A percentile compares a stretch with the other conserved stretches of the same genome.
phyloP scores from a whole-genome alignment of 345 rosid species.

The Eutrema yunnanense region DNA sequence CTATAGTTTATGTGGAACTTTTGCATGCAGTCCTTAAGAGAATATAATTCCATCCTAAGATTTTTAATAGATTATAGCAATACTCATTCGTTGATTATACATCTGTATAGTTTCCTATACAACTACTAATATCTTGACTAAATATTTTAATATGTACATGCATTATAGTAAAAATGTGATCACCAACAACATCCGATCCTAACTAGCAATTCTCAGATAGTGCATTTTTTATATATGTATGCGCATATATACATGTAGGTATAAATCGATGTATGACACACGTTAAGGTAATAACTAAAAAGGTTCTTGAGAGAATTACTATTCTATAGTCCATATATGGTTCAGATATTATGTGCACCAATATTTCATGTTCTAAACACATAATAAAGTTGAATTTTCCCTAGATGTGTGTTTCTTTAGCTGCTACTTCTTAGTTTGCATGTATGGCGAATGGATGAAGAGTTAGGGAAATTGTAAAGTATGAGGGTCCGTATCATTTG shows the following conservation, averaged over 20 bases:
- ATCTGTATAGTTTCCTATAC: background rate
- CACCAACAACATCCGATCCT: background rate
- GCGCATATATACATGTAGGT: background rate
- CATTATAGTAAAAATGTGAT: background rate
- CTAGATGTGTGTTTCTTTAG: background rate
- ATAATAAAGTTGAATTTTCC: background rate
- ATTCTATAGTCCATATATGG: background rate
- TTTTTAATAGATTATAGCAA: background rate
- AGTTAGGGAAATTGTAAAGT: background rate
- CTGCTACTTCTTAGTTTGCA: background rate
- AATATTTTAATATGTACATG: background rate
- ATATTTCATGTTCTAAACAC: background rate
- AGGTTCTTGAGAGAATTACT: background rate
- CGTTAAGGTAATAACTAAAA: background rate
- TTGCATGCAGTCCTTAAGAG: background rate
- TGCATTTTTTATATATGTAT: background rate
- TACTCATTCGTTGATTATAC: background rate
- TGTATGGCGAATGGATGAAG: background rate
- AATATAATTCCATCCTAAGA: background rate
- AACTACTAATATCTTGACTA: background rate
- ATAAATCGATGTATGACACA: background rate
- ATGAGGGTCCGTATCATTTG: background rate
- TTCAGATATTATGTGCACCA: background rate
- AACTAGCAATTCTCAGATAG: background rate
- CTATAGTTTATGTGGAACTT: background rate